Evolutionary conservation across 345 rosid genomes (phyloP).

Genomic region (Alliaria petiolata): DNA sequence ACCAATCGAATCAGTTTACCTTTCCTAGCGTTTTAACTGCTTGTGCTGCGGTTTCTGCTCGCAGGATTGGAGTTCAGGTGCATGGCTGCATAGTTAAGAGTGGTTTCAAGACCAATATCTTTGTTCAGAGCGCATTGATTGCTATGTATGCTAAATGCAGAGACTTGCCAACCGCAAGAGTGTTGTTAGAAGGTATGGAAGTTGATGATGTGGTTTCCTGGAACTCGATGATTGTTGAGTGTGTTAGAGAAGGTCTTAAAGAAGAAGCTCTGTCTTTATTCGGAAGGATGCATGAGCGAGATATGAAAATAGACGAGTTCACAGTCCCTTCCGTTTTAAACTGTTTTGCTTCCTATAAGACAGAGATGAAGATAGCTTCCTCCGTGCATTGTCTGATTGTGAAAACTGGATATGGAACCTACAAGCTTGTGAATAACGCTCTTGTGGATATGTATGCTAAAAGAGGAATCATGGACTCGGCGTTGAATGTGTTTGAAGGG

Average conservation of each 20-base stretch:
- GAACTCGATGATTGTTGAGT: conserved; percentile 83
- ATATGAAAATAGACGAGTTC: conserved; percentile 58
- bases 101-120: conserved; percentile 61
- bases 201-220: conserved; percentile 64
- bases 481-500: conserved; percentile 51
- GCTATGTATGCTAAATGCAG: conserved; percentile 86
- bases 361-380: conserved; percentile 40
- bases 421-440: conserved; percentile 70
- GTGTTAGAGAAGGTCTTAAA: conserved; percentile 56
- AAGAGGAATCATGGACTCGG: conserved; percentile 51
- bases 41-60: conserved; percentile 49
- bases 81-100: conserved; percentile 63
- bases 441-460: conserved; percentile 90
- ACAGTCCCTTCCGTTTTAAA: conserved; percentile 70
- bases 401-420: conserved; percentile 65
- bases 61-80: conserved; percentile 61
- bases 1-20: conserved; percentile 64
- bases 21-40: conserved; percentile 80
- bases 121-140: conserved; percentile 73
- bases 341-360: conserved; percentile 52
- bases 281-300: conserved; percentile 52
- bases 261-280: conserved; percentile 65
- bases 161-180: conserved; percentile 57
- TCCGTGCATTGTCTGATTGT: conserved; percentile 68
- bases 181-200: conserved; percentile 42